These are phyloP conservation scores for Suillus weaverae DNA, from an alignment of 768 basidiomycete species.

Conservation along the genomic window DNA sequence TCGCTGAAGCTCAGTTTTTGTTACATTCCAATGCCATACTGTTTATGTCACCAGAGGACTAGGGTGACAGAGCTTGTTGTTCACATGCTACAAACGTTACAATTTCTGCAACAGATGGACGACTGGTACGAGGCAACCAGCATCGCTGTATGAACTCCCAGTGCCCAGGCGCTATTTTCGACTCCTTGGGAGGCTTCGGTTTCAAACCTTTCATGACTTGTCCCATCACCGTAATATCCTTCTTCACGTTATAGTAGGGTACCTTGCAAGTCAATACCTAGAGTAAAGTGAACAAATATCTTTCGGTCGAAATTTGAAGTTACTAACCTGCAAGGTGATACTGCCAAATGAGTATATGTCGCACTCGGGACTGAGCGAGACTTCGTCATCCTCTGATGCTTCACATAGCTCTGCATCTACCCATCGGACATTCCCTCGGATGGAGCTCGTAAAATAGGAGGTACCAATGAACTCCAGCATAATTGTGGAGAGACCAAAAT, in stretches of 20 bases:
- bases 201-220: neutral
- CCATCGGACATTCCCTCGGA: neutral
- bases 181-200: neutral
- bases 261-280: neutral
- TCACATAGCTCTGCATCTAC: neutral
- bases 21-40: neutral
- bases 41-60: neutral
- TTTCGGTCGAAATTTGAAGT: neutral
- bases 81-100: neutral
- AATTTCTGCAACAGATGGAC: neutral
- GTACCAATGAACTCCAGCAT: slow-evolving; percentile 33
- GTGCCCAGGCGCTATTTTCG: neutral
- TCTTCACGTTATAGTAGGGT: neutral
- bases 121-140: neutral
- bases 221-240: neutral
- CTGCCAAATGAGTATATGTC: neutral
- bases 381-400: neutral
- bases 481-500: slow-evolving; percentile 41
- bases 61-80: neutral
- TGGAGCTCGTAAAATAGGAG: slow-evolving; percentile 6
- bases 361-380: neutral
- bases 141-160: neutral
- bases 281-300: neutral
- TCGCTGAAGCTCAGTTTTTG: neutral
- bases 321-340: neutral